Base-by-base conservation (phyloP, 169 alveolate genomes). In the Prorocentrum cordatum region DNA sequence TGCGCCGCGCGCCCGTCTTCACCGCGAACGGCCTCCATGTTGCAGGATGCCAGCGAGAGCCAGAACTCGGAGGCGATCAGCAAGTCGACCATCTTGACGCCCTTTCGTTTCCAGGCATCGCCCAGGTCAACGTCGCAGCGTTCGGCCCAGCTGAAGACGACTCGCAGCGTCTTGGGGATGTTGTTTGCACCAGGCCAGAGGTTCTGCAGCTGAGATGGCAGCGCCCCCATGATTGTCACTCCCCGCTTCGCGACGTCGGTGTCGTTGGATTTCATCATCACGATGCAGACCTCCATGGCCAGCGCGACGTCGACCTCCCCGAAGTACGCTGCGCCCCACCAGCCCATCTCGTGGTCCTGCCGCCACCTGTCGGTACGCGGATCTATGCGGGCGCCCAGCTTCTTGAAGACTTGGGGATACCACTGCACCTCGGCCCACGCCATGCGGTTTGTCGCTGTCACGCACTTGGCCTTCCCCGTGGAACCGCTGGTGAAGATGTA, bases 251-350 rank as follows among this genome's bases (percentile, higher is more conserved):
- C 89, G 62, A 64, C 36, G 66, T 62, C 77, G n/a, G 77, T 45
- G n/a, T 79, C 89, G 7, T 75, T 79, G 20, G 89, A 77, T 27
- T 79, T 79, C 89, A 79, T 79, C 64, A 79, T 36, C 36, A 79
- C 89, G 27, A 79, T 79, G 62, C 77, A 29, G 77, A 79, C 61
- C 50, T 47, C 66, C 89, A 79, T 79, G 27, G 89, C 88, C 58
- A 77, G 45, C 2, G 88, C 88, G 29, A 77, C 88, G 45, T 77
- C 88, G 62, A 77, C 88, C 45, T 77, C 88, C 10, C 88, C 88
- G 31, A 77, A 77, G 88, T 33, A 77, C 62, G 88, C 88, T 1
- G 88, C 88, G 32, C 88, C 88, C 88, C 88, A 77, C 88, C 88
- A 77, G 27, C 88, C 88, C 73, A 58, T 54, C 88, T 77, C 88